phyloP scores from a whole-genome alignment of 805 yeast species.

The Lachancea fermentati region DNA sequence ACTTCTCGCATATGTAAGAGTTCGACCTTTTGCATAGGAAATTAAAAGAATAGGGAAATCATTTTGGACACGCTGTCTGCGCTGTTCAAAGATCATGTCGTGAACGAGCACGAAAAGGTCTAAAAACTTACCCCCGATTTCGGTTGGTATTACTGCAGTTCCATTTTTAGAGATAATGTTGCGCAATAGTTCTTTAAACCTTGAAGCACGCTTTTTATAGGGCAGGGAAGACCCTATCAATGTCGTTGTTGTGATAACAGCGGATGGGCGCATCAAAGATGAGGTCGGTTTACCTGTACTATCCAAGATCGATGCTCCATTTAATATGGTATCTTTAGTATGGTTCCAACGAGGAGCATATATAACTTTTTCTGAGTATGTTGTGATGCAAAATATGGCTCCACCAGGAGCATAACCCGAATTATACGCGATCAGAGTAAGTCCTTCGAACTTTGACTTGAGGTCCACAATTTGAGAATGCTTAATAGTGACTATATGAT shows the following conservation, averaged over 20 bases:
- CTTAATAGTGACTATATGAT: constrained; percentile 61
- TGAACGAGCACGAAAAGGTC: constrained; percentile 76
- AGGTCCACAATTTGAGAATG: constrained; percentile 70
- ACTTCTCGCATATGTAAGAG: constrained; percentile 74
- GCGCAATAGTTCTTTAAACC: constrained; percentile 60
- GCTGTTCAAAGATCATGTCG: constrained; percentile 42
- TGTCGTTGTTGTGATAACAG: constrained; percentile 60
- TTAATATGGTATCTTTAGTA: constrained; percentile 77
- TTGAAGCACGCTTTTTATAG: constrained; percentile 57
- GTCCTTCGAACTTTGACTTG: constrained; percentile 52
- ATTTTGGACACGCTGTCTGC: constrained; percentile 32
- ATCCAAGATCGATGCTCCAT: constrained; percentile 59
- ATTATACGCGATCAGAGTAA: constrained; percentile 72
- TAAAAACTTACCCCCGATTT: constrained; percentile 72
- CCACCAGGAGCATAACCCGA: constrained; percentile 96
- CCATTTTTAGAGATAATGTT: constrained; percentile 41
- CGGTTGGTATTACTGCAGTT: constrained; percentile 75
- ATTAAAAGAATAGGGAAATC: constrained; percentile 67
- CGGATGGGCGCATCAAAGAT: constrained; percentile 69
- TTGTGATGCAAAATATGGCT: constrained; percentile 73
- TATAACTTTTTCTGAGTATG: constrained; percentile 71
- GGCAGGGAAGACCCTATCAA: constrained; percentile 58
- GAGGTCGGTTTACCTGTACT: constrained; percentile 57
- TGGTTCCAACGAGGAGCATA: constrained; percentile 96
- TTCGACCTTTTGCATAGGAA: constrained; percentile 75